Evolutionary conservation across 768 basidiomycete species (phyloP).

Genomic region (Melanogaster broomeanus): DNA sequence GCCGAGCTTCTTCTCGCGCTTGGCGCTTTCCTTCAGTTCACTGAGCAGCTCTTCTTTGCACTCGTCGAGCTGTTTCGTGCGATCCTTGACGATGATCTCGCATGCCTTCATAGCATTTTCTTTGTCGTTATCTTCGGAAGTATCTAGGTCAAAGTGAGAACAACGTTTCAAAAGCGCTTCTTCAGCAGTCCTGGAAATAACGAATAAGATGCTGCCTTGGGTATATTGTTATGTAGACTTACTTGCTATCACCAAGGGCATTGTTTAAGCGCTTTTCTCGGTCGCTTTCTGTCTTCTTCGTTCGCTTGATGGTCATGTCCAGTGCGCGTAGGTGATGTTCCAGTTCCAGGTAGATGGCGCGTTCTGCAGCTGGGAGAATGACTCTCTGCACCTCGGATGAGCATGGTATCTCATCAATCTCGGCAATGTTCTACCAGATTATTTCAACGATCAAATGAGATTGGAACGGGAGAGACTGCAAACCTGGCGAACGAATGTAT

Average conservation of each 20-base stretch:
- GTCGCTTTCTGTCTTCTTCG: conserved; percentile 74
- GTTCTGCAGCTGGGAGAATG: conserved; percentile 86
- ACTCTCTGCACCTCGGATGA: conserved; percentile 62
- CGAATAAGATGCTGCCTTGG: not conserved
- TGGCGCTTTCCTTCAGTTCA: conserved; percentile 65
- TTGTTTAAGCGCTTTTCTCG: conserved; percentile 86
- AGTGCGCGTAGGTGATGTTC: conserved; percentile 90
- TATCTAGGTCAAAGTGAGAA: conserved; percentile 90
- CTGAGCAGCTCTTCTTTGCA: conserved; percentile 73
- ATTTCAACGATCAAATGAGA: conserved; percentile 10
- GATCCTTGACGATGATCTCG: conserved; percentile 85
- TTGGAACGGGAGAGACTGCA: conserved; percentile 14
- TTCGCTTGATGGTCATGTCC: conserved; percentile 75
- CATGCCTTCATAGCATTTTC: conserved; percentile 89
- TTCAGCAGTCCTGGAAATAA: conserved; percentile 67
- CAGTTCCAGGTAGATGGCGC: conserved; percentile 91
- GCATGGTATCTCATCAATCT: conserved; percentile 94
- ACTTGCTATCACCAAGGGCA: conserved; percentile 89
- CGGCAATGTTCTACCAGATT: conserved; percentile 76
- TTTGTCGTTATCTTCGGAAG: conserved; percentile 45
- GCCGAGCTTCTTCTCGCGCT: conserved; percentile 68
- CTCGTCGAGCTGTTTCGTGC: conserved; percentile 74
- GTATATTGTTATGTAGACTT: conserved; percentile 13
- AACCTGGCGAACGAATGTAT: conserved; percentile 85
- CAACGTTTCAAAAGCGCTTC: conserved; percentile 94